Percentiles rank a stretch among this genome's conserved stretches.
Evolutionary conservation across 1,284 basidiomycete species (phyloP).

Genomic region (Psilocybe mexicana): DNA sequence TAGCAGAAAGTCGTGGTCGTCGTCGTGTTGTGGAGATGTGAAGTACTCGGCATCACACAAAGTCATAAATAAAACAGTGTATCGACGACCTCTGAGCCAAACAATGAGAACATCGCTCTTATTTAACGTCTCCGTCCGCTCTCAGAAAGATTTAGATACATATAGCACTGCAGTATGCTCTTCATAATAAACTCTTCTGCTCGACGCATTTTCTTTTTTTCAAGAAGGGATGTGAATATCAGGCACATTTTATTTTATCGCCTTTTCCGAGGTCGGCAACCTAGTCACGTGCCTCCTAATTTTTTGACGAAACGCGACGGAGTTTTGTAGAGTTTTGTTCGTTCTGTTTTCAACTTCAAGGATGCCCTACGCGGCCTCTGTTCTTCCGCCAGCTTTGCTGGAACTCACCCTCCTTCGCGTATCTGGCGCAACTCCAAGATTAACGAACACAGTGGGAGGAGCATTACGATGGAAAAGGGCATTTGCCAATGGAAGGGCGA

Average conservation of each 20-base stretch:
- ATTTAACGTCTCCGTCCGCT: too few relatives aligned
- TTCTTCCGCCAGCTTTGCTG: slow-evolving; percentile 16
- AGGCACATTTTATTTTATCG: background rate
- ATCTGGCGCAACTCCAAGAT: slow-evolving; percentile 1
- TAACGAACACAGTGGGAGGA: slow-evolving; percentile 3
- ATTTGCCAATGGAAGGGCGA: slow-evolving; percentile 8
- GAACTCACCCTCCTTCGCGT: slow-evolving; percentile 18
- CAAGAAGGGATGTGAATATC: too few relatives aligned
- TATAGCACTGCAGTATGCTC: too few relatives aligned
- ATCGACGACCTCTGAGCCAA: background rate
- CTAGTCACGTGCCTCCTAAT: background rate
- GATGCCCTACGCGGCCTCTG: slow-evolving; percentile 13
- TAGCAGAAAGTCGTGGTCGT: too few relatives aligned
- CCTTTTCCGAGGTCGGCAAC: background rate
- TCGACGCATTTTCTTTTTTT: too few relatives aligned
- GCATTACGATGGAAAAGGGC: slow-evolving; percentile 14
- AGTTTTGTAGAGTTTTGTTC: background rate
- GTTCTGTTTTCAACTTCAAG: background rate
- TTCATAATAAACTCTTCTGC: too few relatives aligned
- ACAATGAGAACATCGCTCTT: background rate
- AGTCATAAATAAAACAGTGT: background rate
- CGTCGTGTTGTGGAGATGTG: too few relatives aligned
- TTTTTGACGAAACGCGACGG: background rate
- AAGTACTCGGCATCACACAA: too few relatives aligned
- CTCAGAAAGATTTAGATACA: too few relatives aligned